A percentile compares a stretch with the other conserved stretches of the same genome.
phyloP scores from a whole-genome alignment of 1,284 basidiomycete species.

The Ceratobasidium sp. region DNA sequence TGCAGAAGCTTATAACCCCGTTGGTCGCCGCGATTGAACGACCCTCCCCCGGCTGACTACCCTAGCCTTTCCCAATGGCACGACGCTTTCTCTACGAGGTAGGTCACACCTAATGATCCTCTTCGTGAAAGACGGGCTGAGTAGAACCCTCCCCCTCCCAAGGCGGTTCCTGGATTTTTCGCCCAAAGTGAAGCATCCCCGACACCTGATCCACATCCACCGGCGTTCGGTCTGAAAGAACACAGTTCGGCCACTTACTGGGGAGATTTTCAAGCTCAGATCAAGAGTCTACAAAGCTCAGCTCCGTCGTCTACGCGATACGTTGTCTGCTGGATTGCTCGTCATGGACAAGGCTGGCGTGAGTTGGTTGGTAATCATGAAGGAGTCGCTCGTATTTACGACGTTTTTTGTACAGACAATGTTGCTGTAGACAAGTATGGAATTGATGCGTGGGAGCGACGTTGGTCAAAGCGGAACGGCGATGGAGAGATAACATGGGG shows the following conservation, averaged over 20 bases:
- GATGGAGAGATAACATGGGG: slow-evolving; percentile 80
- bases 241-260: slow-evolving; percentile 63
- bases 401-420: slow-evolving; percentile 62
- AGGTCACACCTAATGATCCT: background rate
- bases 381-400: background rate
- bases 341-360: slow-evolving; percentile 78
- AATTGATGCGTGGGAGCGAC: slow-evolving; percentile 55
- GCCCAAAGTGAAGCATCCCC: slow-evolving; percentile 50
- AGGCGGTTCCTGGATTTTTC: slow-evolving; percentile 56
- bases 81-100: slow-evolving; percentile 16
- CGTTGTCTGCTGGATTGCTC: slow-evolving; percentile 70
- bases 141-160: background rate
- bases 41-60: background rate
- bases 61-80: background rate
- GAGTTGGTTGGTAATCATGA: slow-evolving; percentile 48
- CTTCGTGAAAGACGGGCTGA: background rate
- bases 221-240: slow-evolving; percentile 64
- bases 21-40: background rate
- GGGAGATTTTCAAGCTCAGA: slow-evolving; percentile 56
- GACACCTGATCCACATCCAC: slow-evolving; percentile 50
- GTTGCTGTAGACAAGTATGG: slow-evolving; percentile 76
- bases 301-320: slow-evolving; percentile 55
- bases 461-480: slow-evolving; percentile 74
- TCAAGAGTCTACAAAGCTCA: slow-evolving; percentile 58
- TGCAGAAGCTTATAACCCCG: background rate